Base-by-base conservation (phyloP, 805 yeast genomes). In the Candida anglica region DNA sequence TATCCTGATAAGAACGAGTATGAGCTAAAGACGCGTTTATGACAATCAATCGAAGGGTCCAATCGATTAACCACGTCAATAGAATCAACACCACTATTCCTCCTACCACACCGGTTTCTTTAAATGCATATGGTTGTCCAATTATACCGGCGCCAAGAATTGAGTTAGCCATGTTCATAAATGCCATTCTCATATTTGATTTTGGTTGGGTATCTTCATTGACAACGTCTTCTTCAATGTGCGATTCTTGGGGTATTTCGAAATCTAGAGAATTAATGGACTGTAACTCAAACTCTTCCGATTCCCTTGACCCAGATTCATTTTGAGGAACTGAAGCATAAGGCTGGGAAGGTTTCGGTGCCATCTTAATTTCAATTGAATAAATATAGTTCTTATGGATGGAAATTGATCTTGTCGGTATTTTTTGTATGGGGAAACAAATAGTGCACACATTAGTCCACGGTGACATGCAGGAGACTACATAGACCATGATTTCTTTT, bases 111-210 rank as follows among this genome's bases (percentile, higher is more conserved):
- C 98, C 98, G 14, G 86, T 72, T 47, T 88, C 86, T 29, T 73
- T 67, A 48, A 89, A 77, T 0, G 97, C 96, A 43, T 80, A 83
- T 2, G 98, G 95, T 43, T 88, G 94, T 2, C 97, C 96, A 20
- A 91, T 86, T 34, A 91, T 86, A 6, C 98, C 98, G 0, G 98
- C 97, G 0, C 98, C 98, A 5, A 91, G 68, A 40, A 91, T 91
- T 14, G 94, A 82, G 58, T 89, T 89, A 7, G 96, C 95, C 95
- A 89, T 88, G 58, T 91, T 91, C 94, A 89, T 85, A 51, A 89
- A 88, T 4, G 97, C 97, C 86, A 83, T 83, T 38, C 73, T 75
- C 71, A 89, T 69, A 40, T 45, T 52, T 9, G 71, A 63, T 15
- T 54, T 52, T 4, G 69, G 70, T 15, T 43, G 39, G 16, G 50